Evolutionary conservation across 257 asterid species (phyloP), one percentile per base, ranked within the genome.

Genomic region (Ocimum tenuiflorum): DNA sequence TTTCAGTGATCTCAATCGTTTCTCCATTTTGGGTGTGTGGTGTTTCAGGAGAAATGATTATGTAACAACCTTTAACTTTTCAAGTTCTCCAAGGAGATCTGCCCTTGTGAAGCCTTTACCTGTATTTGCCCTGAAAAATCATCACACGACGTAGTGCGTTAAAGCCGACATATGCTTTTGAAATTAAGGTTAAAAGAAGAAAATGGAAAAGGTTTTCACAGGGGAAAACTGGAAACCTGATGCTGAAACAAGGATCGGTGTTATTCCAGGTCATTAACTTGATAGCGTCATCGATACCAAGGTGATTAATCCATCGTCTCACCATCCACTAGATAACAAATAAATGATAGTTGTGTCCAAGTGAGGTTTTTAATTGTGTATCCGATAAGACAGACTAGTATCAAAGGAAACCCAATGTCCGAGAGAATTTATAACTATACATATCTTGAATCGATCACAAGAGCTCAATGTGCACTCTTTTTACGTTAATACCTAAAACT

Each of bases 251-350:
- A 69, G 98, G 98, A 78, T 81, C 85, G 11, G 77, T 68, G 76
- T 91, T 91, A 65, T 91, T 91, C 98, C 96, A 91, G 35, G 52
- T 74, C 98, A 88, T 88, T 66, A 91, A 81, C 73, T 80, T 79
- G 73, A 82, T 72, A 69, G 96, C 86, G 65, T 81, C 85, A 69
- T 91, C 95, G 51, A 20, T 64, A 57, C 98, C 98, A 73, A 85
- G 74, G 73, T 81, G 75, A 41, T 79, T 85, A 54, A 76, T 79
- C 98, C 96, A 91, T 60, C 96, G 86, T 74, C 98, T 85, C 80
- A 88, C 96, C 98, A 91, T 91, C 98, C 98, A 91, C 98, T 91
- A 65, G 60, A 65, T 67, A 61, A 60, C 22, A 53, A 67, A 54
- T 27, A 65, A 19, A 51, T 20, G 20, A 54, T 39, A 54, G 67